Evolutionary conservation across 108 stramenopile genomes (phyloP), one percentile per base, ranked within the genome.

Genomic region (Nitzschia sp.): DNA sequence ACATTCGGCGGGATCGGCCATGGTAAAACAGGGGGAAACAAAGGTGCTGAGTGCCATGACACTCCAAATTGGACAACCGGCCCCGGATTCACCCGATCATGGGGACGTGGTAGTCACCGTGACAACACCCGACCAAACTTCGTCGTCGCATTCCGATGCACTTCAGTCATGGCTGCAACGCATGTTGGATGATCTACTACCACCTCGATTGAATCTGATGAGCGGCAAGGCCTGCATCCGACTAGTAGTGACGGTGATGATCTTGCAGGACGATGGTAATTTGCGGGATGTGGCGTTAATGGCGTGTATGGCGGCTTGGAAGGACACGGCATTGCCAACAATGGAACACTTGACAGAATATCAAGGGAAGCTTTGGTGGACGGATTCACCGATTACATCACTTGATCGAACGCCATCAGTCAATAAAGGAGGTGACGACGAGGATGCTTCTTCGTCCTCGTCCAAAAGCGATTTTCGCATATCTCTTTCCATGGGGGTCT

Each of bases 221-320:
- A 63, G 55, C 13, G 85, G 85, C 9, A 74, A 75, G 64, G 69
- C 81, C 6, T 84, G 83, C 17, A 82, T 89, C 73, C 61, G 85
- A 21, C 53, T 93, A 29, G 56, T 77, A 13, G 63, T 90, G 9
- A 77, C 85, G 1, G 68, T 85, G 9, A 60, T 78, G 9, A 58
- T 90, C 16, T 47, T 93, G 13, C 77, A 90, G 52, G 72, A 83
- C 36, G 81, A 73, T 53, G 91, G 91, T 4, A 93, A 86, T 74
- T 29, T 87, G 5, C 61, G 48, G 31, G 88, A 90, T 66, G 87
- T 81, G 4, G 59, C 76, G 9, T 58, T 88, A 52, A 45, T 88
- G 45, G 85, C 81, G 35, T 79, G 80, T 19, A 75, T 87, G 67
- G 87, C 89, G 55, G 91, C 91, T 1, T 76, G 89, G 71, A 61